Base-by-base conservation (phyloP, 1,284 basidiomycete genomes). In the Cryptococcus sp. region DNA sequence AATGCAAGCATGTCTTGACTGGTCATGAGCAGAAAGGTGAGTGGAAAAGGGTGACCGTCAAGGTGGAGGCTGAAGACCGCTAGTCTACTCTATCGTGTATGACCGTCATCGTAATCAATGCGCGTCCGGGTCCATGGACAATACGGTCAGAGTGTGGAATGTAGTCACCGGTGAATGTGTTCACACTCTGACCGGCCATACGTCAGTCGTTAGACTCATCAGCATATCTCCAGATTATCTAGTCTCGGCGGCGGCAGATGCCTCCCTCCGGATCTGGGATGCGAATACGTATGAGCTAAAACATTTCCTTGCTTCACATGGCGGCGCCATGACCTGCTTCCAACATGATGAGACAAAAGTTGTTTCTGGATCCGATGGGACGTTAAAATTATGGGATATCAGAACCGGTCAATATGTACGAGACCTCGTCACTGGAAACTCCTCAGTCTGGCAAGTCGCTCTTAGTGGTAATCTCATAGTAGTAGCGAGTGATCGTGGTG, bases 281-380 rank as follows among this genome's bases (percentile, higher is more conserved):
- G 88, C 91, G 1, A 84, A 86, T 43, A 85, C 83, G 0, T 89
- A 90, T 53, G 84, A 86, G 60, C 80, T 90, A 41, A 84, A 83
- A 35, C 86, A 92, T 66, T 86, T 86, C 0, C 83, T 96, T 44
- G 85, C 86, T 1, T 90, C 89, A 1, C 93, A 95, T 74, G 87
- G 88, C 3, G 92, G 91, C 23, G 91, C 93, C 11, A 96, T 96
- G 66, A 96, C 93, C 6, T 97, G 93, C 76, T 96, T 96, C 83
- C 89, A 93, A 76, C 93, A 96, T 67, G 93, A 96, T 71, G 92
- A 96, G 71, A 89, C 90, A 80, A 94, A 94, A 73, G 89, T 96
- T 49, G 82, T 97, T 46, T 89, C 87, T 64, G 93, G 93, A 4
- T 89, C 87, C 10, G 93, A 96, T 66, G 93, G 93, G n/a, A 91